A percentile compares a stretch with the other conserved stretches of the same genome.
Conservation (phyloP, 768 basidiomycete genomes). For the Boletus vermiculosoides region DNA sequence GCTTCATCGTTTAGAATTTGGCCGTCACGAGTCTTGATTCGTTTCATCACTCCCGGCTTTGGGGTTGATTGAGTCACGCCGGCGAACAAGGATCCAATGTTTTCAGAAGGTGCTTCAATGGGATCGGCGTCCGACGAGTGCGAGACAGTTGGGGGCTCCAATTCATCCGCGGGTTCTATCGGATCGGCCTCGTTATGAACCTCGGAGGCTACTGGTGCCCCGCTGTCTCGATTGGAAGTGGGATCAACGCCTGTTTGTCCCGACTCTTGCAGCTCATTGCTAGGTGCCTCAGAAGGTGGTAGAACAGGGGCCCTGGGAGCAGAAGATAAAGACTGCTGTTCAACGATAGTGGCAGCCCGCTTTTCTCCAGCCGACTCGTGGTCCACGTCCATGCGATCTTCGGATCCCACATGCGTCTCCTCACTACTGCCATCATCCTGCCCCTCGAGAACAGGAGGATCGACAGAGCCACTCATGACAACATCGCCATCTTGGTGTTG, state of each 20-base stretch:
- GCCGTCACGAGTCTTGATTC: slow-evolving; percentile 44
- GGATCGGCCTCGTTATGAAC: slow-evolving; percentile 33
- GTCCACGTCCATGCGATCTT: slow-evolving; percentile 19
- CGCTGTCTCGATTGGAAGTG: neutral
- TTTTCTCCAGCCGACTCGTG: slow-evolving; percentile 2
- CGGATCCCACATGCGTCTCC: slow-evolving; percentile 22
- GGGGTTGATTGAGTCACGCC: slow-evolving; percentile 18
- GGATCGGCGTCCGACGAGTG: slow-evolving; percentile 24
- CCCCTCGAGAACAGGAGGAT: neutral
- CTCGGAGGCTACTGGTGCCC: neutral
- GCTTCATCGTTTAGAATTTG: slow-evolving; percentile 25
- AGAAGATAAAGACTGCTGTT: neutral
- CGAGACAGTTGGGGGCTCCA: slow-evolving; percentile 19
- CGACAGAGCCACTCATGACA: slow-evolving; percentile 8
- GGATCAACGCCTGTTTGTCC: slow-evolving; percentile 22
- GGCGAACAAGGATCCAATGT: neutral
- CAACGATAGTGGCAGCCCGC: neutral
- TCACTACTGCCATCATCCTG: slow-evolving; percentile 13
- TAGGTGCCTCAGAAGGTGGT: too few species aligned
- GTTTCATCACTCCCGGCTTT: slow-evolving; percentile 36
- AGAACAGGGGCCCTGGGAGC: neutral
- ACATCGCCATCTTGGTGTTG: neutral
- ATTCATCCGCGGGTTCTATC: slow-evolving; percentile 44
- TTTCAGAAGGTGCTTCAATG: slow-evolving; percentile 27
- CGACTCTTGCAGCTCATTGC: neutral